Base-by-base conservation (phyloP, 441 rosid genomes). In the Populus hybrid region DNA sequence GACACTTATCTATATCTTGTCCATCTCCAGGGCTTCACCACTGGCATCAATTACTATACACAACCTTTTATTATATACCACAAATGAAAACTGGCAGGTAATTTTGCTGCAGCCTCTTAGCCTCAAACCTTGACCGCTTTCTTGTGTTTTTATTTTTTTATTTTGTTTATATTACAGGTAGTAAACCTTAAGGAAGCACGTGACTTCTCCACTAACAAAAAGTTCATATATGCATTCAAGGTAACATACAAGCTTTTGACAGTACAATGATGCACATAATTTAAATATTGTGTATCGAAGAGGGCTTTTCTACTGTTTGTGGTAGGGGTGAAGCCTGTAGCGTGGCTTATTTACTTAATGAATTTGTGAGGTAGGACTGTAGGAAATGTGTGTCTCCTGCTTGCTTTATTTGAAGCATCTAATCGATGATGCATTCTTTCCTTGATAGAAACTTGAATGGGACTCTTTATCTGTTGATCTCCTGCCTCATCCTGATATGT, bases 401-500 rank as follows among this genome's bases (percentile, higher is more conserved):
- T 40, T 30, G 19, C 68, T 63, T 30, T 83, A 69, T 36, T 9
- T 18, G 35, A 32, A 32, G 23, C 67, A 46, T 40, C 83, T 82
- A 79, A 78, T 82, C 63, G 84, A 77, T 79, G 79, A 82, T 77
- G 73, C 66, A 69, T 78, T 80, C 53, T 80, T 84, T 87, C 69
- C 53, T 82, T 71, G 67, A 71, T 95, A 96, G 98, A 96, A 92
- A 92, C 96, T 96, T 73, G 98, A 92, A 86, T 96, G 99, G 98
- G 97, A 90, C 82, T 92, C 97, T 74, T 83, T 96, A 83, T 96
- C 98, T 74, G 81, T 96, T 80, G 99, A 96, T 91, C 98, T 96
- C 73, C 88, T 96, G 86, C 99, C 99, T 75, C 98, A 92, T 89
- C 99, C 99, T 82, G 99, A 96, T 86, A 96, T 96, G 99, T 96